phyloP scores from a whole-genome alignment of 2,329 filamentous ascomycete species.

The Periconia digitata region DNA sequence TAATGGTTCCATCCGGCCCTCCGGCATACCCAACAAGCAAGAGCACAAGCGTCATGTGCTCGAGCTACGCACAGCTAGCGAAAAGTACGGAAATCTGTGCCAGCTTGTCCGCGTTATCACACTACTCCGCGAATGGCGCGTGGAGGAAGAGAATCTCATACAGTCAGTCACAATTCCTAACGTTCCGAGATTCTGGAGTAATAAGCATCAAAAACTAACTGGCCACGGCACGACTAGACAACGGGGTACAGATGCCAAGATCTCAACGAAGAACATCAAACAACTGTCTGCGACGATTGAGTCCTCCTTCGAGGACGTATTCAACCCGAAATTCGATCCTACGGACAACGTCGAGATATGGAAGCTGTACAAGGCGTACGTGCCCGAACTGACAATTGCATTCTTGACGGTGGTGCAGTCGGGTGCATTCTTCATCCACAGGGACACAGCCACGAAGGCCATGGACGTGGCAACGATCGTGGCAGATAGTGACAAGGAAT shows the following conservation, averaged over 20 bases:
- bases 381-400: constrained; percentile 82
- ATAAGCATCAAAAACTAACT: constrained; percentile 7
- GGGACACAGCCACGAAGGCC: constrained; percentile 76
- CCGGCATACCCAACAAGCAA: constrained; percentile 20
- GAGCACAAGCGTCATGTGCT: constrained; percentile 26
- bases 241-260: constrained; percentile 18
- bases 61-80: constrained; percentile 21
- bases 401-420: constrained; percentile 82
- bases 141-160: constrained; percentile 44
- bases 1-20: constrained; percentile 20
- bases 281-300: constrained; percentile 44
- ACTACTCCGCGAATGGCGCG: constrained; percentile 47
- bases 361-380: constrained; percentile 71
- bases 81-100: constrained; percentile 47
- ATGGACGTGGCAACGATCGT: constrained; percentile 82
- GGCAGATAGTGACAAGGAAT: constrained; percentile 49
- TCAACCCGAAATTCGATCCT: constrained; percentile 4
- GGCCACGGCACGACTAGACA: background rate
- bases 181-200: constrained; percentile 11
- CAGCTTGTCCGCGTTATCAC: constrained; percentile 46
- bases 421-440: constrained; percentile 71
- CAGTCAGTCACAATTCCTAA: constrained; percentile 10
- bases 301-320: constrained; percentile 34
- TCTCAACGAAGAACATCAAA: constrained; percentile 37
- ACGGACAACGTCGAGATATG: constrained; percentile 53